phyloP scores from a whole-genome alignment of 352 stramenopile genomes.

The Pythium sp. region DNA sequence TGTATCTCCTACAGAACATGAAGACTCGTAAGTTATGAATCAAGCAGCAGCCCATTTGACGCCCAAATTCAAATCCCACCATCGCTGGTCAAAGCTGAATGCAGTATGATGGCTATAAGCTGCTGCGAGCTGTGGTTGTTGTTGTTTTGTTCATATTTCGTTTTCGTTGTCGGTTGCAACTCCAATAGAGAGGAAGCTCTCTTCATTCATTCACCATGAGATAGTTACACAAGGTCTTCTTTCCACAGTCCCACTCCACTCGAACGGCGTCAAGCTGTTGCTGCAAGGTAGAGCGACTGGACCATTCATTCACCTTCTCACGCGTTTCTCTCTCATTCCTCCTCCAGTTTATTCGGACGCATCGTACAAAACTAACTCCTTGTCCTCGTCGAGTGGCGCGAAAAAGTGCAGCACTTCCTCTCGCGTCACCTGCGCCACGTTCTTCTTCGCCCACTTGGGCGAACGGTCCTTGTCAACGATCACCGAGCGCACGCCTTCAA shows the following conservation, averaged over 20 bases:
- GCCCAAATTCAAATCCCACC: too few relatives aligned
- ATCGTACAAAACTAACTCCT: conserved; percentile 76
- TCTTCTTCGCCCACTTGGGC: conserved; percentile 87
- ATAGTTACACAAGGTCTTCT: background rate
- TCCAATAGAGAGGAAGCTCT: background rate
- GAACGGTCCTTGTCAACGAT: conserved; percentile 96
- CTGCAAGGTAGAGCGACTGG: background rate
- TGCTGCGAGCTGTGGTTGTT: background rate
- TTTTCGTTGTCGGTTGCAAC: background rate
- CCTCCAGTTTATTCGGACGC: conserved; percentile 24
- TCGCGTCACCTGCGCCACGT: conserved; percentile 53
- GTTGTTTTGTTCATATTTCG: background rate
- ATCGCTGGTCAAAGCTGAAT: too few relatives aligned
- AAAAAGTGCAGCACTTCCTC: conserved; percentile 85
- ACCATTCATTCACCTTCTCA: background rate
- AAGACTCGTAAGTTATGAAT: conserved; percentile 5
- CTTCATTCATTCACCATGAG: background rate
- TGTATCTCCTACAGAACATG: too few relatives aligned
- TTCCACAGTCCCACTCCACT: background rate
- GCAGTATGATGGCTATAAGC: too few relatives aligned
- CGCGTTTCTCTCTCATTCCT: background rate
- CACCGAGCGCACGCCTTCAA: conserved; percentile 94
- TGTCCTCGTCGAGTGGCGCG: conserved; percentile 61
- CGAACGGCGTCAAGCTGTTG: background rate
- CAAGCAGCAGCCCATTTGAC: background rate